Percentiles rank a stretch among this genome's conserved stretches.
Conservation (phyloP, 169 alveolate genomes). For the Besnoitia besnoiti region DNA sequence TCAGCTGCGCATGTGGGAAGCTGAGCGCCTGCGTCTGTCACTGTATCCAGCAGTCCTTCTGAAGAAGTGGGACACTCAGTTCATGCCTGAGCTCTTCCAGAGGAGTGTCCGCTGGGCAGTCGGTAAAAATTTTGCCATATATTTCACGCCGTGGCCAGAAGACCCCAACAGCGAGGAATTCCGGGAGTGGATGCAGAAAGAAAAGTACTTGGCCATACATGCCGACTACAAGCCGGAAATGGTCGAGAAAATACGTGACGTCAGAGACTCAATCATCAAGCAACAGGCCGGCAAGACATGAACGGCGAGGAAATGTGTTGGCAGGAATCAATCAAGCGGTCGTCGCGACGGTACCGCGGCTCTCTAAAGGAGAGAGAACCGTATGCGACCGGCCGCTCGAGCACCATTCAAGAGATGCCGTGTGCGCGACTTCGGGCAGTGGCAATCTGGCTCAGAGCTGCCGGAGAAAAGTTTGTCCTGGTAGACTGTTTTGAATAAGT, state of each 20-base stretch:
- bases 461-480: too few relatives aligned
- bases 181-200: conserved; percentile 79
- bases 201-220: conserved; percentile 68
- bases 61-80: conserved; percentile 81
- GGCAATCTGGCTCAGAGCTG: too few relatives aligned
- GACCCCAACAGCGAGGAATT: conserved; percentile 76
- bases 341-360: too few relatives aligned
- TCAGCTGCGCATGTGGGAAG: conserved; percentile 89
- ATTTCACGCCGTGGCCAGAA: conserved; percentile 82
- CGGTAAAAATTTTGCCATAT: conserved; percentile 77
- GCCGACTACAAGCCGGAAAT: conserved; percentile 83
- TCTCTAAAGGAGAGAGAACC: too few relatives aligned
- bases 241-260: conserved; percentile 76
- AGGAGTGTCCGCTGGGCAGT: conserved; percentile 85
- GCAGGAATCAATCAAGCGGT: too few relatives aligned
- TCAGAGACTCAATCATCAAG: conserved; percentile 49
- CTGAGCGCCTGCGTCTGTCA: conserved; percentile 84
- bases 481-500: too few relatives aligned
- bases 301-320: too few relatives aligned
- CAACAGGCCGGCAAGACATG: conserved; percentile 39
- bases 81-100: conserved; percentile 82
- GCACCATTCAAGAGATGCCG: too few relatives aligned
- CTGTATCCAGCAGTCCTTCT: conserved; percentile 79
- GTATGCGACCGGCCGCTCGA: too few relatives aligned
- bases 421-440: too few relatives aligned